These are phyloP conservation scores for Xanthoconium separans DNA, from an alignment of 1,284 basidiomycete genomes.

Conservation along the genomic window DNA sequence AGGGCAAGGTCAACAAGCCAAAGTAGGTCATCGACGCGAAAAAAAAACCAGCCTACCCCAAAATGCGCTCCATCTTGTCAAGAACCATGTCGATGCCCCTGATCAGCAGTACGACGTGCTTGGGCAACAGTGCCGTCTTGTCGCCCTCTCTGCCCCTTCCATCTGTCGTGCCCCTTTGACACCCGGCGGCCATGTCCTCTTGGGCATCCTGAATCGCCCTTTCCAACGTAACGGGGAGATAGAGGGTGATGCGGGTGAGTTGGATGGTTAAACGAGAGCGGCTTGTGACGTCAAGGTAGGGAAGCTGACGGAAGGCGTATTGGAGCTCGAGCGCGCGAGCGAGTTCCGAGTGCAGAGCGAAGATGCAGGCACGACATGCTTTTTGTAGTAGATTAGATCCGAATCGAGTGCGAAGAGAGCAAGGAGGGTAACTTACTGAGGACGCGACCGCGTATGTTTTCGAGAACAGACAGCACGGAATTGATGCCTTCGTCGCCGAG, in stretches of 20 bases:
- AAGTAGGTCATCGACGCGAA: neutral
- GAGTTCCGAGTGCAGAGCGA: constrained; percentile 72
- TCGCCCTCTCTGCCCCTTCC: constrained; percentile 18
- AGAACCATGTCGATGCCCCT: constrained; percentile 58
- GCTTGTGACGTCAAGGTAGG: constrained; percentile 78
- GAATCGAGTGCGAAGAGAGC: neutral
- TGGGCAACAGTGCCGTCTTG: constrained; percentile 49
- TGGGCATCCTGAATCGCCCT: constrained; percentile 51
- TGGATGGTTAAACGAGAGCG: constrained; percentile 75
- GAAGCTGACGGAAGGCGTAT: constrained; percentile 69
- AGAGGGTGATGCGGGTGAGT: constrained; percentile 77
- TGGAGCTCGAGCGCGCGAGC: constrained; percentile 77
- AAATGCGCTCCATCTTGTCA: constrained; percentile 62
- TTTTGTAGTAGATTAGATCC: neutral
- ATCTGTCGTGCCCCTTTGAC: constrained; percentile 8
- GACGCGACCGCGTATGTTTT: constrained; percentile 64
- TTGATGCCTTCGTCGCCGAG: constrained; percentile 74
- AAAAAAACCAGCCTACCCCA: constrained; percentile 35
- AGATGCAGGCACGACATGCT: constrained; percentile 80
- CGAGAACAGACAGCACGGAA: constrained; percentile 59
- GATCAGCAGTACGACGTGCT: constrained; percentile 54
- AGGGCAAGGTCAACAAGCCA: neutral
- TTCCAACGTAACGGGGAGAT: constrained; percentile 76
- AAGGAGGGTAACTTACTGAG: constrained; percentile 50
- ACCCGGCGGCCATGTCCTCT: constrained; percentile 8